Percentiles rank a stretch among this genome's conserved stretches.
Evolutionary conservation across 2,329 filamentous ascomycete species (phyloP).

Genomic region (Didymella exigua): DNA sequence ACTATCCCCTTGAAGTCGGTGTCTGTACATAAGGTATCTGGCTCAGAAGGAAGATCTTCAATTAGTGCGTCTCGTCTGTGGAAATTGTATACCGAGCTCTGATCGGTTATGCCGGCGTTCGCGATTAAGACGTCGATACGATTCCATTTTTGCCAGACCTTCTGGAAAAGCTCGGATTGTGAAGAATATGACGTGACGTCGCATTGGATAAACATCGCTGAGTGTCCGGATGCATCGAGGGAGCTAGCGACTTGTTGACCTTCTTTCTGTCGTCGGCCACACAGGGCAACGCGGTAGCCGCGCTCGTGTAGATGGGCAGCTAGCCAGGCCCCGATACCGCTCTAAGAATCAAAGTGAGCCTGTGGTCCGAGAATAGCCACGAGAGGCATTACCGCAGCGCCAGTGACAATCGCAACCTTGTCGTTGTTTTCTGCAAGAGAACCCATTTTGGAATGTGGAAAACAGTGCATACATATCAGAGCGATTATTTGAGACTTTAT

Average conservation of each 20-base stretch:
- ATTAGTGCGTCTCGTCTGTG: slow-evolving; percentile 29
- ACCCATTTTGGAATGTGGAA: no score
- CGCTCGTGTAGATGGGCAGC: slow-evolving; percentile 44
- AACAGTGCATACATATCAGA: no score
- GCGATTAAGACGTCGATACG: slow-evolving; percentile 57
- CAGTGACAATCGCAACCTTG: neutral
- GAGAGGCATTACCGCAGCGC: slow-evolving; percentile 1
- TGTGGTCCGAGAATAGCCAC: no score
- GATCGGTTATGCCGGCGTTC: slow-evolving; percentile 59
- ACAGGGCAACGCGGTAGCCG: slow-evolving; percentile 48
- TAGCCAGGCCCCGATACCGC: slow-evolving; percentile 56
- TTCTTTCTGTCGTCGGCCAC: slow-evolving; percentile 50
- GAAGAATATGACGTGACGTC: slow-evolving; percentile 57
- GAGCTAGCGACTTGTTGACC: slow-evolving; percentile 33
- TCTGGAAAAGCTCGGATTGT: slow-evolving; percentile 52
- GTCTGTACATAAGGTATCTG: slow-evolving; percentile 55
- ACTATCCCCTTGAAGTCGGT: slow-evolving; percentile 57
- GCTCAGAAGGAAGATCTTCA: slow-evolving; percentile 50
- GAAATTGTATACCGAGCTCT: slow-evolving; percentile 53
- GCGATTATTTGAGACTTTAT: no score
- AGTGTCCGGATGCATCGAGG: slow-evolving; percentile 30
- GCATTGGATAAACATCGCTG: slow-evolving; percentile 52
- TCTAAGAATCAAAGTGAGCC: slow-evolving; percentile 39
- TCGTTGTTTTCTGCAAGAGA: no score
- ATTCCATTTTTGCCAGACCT: slow-evolving; percentile 52